These are phyloP conservation scores for Rhodosporidiobolus odoratus DNA, from an alignment of 768 basidiomycete genomes.

Conservation along the genomic window DNA sequence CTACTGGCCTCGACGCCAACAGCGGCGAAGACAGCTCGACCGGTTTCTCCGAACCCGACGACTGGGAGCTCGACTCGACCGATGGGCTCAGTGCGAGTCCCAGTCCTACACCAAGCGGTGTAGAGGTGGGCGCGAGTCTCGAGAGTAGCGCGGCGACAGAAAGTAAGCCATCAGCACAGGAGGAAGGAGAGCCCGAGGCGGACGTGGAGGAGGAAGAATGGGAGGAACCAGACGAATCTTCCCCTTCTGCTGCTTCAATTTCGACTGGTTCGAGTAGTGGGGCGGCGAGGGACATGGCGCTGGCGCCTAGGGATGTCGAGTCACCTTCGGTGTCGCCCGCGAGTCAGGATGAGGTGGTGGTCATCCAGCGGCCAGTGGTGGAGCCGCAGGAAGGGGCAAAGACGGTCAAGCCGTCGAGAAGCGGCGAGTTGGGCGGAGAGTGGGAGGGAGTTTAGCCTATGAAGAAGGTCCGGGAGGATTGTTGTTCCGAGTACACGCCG, in stretches of 20 bases:
- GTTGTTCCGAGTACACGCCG: not conserved
- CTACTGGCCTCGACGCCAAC: slow-evolving; percentile 11
- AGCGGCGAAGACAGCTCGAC: slow-evolving; percentile 73
- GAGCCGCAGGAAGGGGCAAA: not conserved
- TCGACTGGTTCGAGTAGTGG: no score
- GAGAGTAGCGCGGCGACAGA: not conserved
- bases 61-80: slow-evolving; percentile 57
- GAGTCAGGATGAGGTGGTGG: no score
- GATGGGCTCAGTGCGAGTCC: slow-evolving; percentile 37
- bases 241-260: not conserved
- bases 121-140: not conserved
- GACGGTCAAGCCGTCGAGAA: not conserved
- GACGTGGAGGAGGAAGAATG: not conserved
- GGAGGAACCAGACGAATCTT: not conserved
- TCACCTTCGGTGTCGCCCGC: no score
- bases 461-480: no score
- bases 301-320: no score
- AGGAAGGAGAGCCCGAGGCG: not conserved
- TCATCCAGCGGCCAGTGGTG: no score
- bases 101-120: no score
- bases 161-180: not conserved
- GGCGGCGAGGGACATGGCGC: no score
- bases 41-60: slow-evolving; percentile 72
- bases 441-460: slow-evolving; percentile 11
- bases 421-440: slow-evolving; percentile 6